Percentiles rank a stretch among this genome's conserved stretches.
Conservation (phyloP, 2,329 filamentous ascomycete species). For the Drechslerella stenobrocha region DNA sequence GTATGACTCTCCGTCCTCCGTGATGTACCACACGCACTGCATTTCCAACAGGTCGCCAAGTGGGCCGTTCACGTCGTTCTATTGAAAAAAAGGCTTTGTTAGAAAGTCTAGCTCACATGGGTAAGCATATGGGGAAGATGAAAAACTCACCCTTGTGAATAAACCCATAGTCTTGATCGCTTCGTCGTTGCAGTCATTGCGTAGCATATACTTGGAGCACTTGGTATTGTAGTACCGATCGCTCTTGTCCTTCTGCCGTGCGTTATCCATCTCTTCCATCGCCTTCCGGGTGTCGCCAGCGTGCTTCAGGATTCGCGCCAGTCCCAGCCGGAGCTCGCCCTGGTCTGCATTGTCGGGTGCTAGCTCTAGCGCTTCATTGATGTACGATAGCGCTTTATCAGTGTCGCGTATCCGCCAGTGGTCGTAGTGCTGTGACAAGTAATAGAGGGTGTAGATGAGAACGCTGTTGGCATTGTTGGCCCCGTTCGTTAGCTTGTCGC, state of each 20-base stretch:
- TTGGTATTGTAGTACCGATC: slow-evolving; percentile 99
- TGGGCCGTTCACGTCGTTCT: slow-evolving; percentile 72
- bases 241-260: slow-evolving; percentile 79
- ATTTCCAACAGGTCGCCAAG: slow-evolving; percentile 92
- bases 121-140: background rate
- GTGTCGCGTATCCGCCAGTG: slow-evolving; percentile 85
- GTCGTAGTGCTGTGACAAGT: slow-evolving; percentile 95
- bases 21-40: slow-evolving; percentile 97
- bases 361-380: slow-evolving; percentile 79
- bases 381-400: slow-evolving; percentile 75
- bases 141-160: slow-evolving; percentile 73
- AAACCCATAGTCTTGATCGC: slow-evolving; percentile 86
- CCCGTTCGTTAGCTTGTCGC: slow-evolving; percentile 59
- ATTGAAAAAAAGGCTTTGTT: slow-evolving; percentile 5
- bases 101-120: background rate
- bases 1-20: slow-evolving; percentile 90
- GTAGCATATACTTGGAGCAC: slow-evolving; percentile 91
- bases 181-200: slow-evolving; percentile 85
- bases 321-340: slow-evolving; percentile 85
- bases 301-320: slow-evolving; percentile 93
- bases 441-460: slow-evolving; percentile 76
- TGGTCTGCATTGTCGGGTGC: slow-evolving; percentile 70
- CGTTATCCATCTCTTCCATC: slow-evolving; percentile 82
- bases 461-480: slow-evolving; percentile 58
- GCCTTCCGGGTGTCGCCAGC: slow-evolving; percentile 77